Evolutionary conservation across 176 grass and related monocot species (phyloP).

Genomic region (Avena insularis): DNA sequence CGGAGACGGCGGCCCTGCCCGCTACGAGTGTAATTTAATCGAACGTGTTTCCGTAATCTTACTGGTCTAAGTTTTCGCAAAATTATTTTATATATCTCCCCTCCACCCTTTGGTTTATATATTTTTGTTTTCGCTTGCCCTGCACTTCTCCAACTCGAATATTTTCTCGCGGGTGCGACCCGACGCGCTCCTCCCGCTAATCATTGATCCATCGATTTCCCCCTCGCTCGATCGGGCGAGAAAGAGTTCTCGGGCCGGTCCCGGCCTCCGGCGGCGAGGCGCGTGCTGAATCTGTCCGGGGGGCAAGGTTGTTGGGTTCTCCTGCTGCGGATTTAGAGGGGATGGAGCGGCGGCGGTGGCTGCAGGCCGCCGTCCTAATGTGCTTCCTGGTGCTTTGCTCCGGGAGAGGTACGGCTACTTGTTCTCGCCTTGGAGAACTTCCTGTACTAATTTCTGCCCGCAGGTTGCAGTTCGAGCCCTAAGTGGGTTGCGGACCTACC

Average conservation of each 20-base stretch:
- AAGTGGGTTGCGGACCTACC: neutral
- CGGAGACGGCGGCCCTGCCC: neutral
- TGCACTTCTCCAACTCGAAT: slow-evolving; percentile 42
- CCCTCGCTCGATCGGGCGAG: neutral
- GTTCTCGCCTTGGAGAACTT: neutral
- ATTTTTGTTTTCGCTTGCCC: slow-evolving; percentile 19
- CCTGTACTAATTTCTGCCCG: neutral
- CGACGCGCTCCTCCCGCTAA: neutral
- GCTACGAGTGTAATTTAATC: neutral
- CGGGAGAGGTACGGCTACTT: slow-evolving; percentile 59
- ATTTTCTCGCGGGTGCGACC: neutral
- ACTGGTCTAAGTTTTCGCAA: neutral
- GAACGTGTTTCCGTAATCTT: neutral
- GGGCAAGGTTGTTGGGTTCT: neutral
- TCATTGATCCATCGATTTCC: slow-evolving; percentile 19
- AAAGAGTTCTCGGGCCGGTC: neutral
- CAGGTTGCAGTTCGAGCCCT: neutral
- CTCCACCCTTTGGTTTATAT: neutral
- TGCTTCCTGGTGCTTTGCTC: slow-evolving; percentile 52
- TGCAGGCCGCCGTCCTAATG: slow-evolving; percentile 44
- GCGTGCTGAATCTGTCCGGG: neutral
- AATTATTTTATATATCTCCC: neutral
- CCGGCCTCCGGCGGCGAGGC: neutral
- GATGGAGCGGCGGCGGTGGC: slow-evolving; percentile 57
- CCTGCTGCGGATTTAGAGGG: neutral